Base-by-base conservation (phyloP, 1,139 yeast genomes). In the Yueomyces sp. region DNA sequence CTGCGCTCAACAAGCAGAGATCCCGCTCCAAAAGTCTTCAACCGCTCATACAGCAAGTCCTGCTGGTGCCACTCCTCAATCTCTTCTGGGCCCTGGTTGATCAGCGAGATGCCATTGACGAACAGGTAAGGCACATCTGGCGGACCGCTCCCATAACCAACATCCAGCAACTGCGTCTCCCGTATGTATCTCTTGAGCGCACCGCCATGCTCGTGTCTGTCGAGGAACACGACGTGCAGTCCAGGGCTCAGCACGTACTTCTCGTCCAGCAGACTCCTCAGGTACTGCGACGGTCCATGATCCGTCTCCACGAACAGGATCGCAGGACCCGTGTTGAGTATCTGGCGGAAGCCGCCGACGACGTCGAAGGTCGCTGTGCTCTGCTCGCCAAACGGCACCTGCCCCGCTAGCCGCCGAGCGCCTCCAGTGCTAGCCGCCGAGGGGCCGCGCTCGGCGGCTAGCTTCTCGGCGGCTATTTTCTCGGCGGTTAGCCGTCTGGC, bases 191-290 rank as follows among this genome's bases (percentile, higher is more conserved):
- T 65, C 56, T 78, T 81, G 46, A 78, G 67, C 46, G 66, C 70
- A 9, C 58, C 53, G 1, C 84, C 83, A 53, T 75, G 70, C 37
- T 70, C 68, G 58, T 84, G 91, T 56, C 67, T 67, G 60, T 84
- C 93, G 43, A 85, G 70, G 58, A 85, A 95, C 25, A 83, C 85
- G 36, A 81, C 68, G 25, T 68, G 62, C 1, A 83, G 82, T 43
- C 67, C 68, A 0, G 95, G 95, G 1, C 75, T 70, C 44, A 85
- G 75, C 45, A 72, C 72, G 63, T 82, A 83, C 51, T 73, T 70
- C 27, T 70, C 74, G 27, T 62, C 59, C 44, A 85, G 66, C 38
- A 84, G 65, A 36, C 70, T 67, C 65, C 82, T 84, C 51, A 83
- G 72, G 44, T 64, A 67, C 55, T 72, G 73, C 12, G 87, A 81